Evolutionary conservation across 345 rosid genomes (phyloP).

Genomic region (Citrus glauca): DNA sequence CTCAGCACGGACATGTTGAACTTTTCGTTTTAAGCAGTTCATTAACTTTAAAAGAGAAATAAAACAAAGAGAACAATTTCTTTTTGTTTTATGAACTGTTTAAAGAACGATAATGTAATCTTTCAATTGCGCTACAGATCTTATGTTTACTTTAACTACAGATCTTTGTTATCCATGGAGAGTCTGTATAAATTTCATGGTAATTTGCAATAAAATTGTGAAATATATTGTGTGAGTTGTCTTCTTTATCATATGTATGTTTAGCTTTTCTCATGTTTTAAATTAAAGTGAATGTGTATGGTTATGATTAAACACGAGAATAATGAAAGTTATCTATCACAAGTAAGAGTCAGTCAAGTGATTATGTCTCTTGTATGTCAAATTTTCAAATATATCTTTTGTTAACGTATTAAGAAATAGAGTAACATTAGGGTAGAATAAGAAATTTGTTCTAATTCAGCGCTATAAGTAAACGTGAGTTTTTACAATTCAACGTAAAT

Average conservation of each 20-base stretch:
- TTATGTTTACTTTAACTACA: not conserved
- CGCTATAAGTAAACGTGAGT: no score
- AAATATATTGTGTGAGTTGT: not conserved
- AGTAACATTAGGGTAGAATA: no score
- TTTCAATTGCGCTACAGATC: not conserved
- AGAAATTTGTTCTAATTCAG: no score
- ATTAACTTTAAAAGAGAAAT: not conserved
- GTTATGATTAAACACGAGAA: not conserved
- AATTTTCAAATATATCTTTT: not conserved
- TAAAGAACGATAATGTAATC: not conserved
- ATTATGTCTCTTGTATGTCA: not conserved
- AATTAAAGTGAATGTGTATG: not conserved
- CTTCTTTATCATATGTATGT: not conserved
- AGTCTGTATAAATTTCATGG: not conserved
- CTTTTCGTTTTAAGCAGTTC: conserved; percentile 35
- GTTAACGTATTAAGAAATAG: no score
- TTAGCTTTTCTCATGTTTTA: not conserved
- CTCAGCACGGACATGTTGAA: conserved; percentile 59
- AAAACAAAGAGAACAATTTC: not conserved
- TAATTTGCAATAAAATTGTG: conserved; percentile 7
- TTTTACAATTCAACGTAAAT: no score
- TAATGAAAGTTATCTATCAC: not conserved
- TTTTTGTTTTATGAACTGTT: not conserved
- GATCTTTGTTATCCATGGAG: not conserved
- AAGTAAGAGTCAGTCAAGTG: not conserved